Evolutionary conservation across 768 basidiomycete genomes (phyloP), one percentile per base, ranked within the genome.

Genomic region (Lactarius trivialis): DNA sequence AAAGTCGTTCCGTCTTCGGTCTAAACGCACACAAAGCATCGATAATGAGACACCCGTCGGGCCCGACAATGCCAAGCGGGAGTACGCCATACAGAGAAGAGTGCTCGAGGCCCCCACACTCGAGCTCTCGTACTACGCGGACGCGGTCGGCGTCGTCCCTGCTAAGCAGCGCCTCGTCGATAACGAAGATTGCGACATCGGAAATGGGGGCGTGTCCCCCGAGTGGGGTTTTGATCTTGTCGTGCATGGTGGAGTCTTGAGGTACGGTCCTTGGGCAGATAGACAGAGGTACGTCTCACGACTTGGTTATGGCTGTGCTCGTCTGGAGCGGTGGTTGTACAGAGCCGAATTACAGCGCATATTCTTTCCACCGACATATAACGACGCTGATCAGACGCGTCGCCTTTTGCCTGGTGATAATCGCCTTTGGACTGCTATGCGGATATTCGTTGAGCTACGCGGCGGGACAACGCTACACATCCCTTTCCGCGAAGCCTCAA

Each of bases 181-280:
- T 55, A 70, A 61, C 69, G 70, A 51, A 61, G 74, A 32, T 63
- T 67, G 82, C 69, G 87, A 93, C 65, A 79, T 94, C 55, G 93
- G 91, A 2, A 97, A 97, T 70, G 88, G 92, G 1, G 94, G 91
- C 68, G 70, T 87, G 45, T 79, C 89, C 24, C 96, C 96, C 7
- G 92, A 98, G 70, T 98, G 94, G 91, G 96, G 95, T 3, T 75
- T 97, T 28, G 91, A 98, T 69, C 67, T 98, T 19, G 80, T 86
- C 19, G 77, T 98, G n/a, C 77, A 83, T 61, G 85, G 85, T 19
- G 95, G 92, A 0, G 72, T 79, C 37, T 66, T 97, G 37, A 81
- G 84, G 21, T 98, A 98, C 71, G 96, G 96, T 5, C 96, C 96
- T 4, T 98, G 96, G 96, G 89, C 94, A 26, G 96, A 98, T 74